Evolutionary conservation across 2,329 filamentous ascomycete genomes (phyloP).

Genomic region (Pseudogymnoascus sp.): DNA sequence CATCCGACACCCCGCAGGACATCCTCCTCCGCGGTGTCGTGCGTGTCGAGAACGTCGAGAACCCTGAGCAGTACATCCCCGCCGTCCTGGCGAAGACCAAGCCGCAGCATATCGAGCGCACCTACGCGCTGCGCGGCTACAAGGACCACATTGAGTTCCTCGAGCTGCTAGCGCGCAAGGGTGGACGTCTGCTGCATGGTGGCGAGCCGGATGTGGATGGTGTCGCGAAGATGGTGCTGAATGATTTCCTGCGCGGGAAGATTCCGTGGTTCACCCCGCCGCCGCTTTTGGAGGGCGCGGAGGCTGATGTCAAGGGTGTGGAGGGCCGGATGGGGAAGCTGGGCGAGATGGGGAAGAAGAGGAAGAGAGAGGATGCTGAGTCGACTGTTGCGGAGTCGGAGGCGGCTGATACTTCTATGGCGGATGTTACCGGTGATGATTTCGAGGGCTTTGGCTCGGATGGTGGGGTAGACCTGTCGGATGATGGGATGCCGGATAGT

Average conservation of each 20-base stretch:
- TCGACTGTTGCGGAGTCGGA: conserved; percentile 33
- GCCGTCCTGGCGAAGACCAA: conserved; percentile 75
- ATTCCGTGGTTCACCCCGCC: conserved; percentile 93
- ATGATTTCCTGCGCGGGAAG: conserved; percentile 91
- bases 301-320: conserved; percentile 41
- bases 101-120: conserved; percentile 79
- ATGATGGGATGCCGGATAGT: conserved; percentile 30
- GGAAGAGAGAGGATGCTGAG: conserved; percentile 51
- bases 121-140: conserved; percentile 80
- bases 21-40: conserved; percentile 86
- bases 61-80: conserved; percentile 91
- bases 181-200: conserved; percentile 75
- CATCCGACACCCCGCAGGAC: conserved; percentile 74
- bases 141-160: conserved; percentile 72
- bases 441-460: conserved; percentile 44
- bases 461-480: conserved; percentile 23
- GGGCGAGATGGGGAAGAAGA: conserved; percentile 81
- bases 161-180: conserved; percentile 78
- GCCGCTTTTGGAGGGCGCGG: conserved; percentile 48
- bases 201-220: conserved; percentile 94
- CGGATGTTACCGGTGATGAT: conserved; percentile 27
- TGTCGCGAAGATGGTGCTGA: conserved; percentile 92
- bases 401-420: conserved; percentile 28
- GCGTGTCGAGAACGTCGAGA: conserved; percentile 89
- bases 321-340: conserved; percentile 68